Conservation (phyloP, 257 asterid genomes). For the Scutellaria baicalensis region DNA sequence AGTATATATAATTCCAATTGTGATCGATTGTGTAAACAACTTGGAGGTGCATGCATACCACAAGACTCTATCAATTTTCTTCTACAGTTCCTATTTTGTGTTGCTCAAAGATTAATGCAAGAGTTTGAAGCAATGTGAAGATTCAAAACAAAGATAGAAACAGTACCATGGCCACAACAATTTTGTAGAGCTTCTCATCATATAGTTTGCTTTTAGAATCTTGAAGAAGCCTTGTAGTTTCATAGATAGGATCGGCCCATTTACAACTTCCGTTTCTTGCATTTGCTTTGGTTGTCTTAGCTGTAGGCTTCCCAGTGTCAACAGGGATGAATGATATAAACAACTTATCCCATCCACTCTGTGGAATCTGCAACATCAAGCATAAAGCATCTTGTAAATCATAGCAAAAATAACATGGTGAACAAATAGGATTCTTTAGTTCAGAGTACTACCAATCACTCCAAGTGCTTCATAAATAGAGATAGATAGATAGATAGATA, state of each 20-base stretch:
- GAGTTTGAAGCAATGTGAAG: neutral
- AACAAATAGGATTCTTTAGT: neutral
- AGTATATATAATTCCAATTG: no score
- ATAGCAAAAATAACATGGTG: neutral
- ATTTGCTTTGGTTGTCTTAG: constrained; percentile 91
- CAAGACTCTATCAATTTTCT: neutral
- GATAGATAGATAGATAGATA: no score
- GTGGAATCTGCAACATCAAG: constrained; percentile 72
- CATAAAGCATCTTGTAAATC: neutral
- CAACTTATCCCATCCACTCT: constrained; percentile 93
- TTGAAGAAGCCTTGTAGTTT: constrained; percentile 93
- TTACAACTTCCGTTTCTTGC: constrained; percentile 93
- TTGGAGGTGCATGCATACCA: neutral
- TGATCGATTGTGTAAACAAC: no score
- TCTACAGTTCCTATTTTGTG: neutral
- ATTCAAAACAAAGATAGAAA: constrained; percentile 12
- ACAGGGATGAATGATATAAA: constrained; percentile 73
- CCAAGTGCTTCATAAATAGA: no score
- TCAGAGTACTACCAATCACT: no score
- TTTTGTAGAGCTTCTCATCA: constrained; percentile 91
- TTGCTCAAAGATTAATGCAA: neutral
- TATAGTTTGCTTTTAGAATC: constrained; percentile 75
- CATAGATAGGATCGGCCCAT: constrained; percentile 99
- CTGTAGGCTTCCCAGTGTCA: constrained; percentile 79
- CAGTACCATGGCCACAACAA: constrained; percentile 88